Conservation (phyloP, 805 yeast species). For the Yarrowia sp. region DNA sequence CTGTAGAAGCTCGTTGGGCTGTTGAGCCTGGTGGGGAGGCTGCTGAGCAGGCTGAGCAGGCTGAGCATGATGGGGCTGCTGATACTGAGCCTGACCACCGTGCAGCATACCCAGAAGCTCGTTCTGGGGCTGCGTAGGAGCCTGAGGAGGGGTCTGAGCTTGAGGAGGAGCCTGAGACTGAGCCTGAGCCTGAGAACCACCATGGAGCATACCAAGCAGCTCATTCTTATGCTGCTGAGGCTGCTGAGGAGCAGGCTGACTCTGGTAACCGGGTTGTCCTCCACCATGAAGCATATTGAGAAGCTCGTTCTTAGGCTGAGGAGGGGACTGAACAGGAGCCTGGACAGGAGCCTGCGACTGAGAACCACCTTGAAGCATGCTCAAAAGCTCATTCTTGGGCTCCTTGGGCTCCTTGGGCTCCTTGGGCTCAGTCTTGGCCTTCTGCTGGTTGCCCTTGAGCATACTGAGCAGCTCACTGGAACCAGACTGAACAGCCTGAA, state of each 20-base stretch:
- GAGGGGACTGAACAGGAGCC: neutral
- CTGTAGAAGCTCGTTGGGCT: constrained; percentile 5
- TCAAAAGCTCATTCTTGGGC: constrained; percentile 2
- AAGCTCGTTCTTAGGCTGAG: neutral
- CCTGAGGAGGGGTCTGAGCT: too few relatives aligned
- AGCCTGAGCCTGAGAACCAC: neutral
- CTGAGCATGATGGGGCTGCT: neutral
- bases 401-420: neutral
- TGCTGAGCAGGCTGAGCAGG: neutral
- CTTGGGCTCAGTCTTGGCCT: neutral
- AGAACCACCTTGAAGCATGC: neutral
- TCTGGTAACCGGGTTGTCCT: too few relatives aligned
- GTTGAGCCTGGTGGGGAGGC: neutral
- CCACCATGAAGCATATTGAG: constrained; percentile 8
- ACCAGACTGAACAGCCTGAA: neutral
- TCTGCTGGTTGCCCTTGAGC: constrained; percentile 20
- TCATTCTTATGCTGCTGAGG: neutral
- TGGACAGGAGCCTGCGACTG: neutral
- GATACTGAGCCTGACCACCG: neutral
- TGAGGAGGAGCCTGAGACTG: neutral
- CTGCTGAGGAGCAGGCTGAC: neutral
- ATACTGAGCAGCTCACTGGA: constrained; percentile 12
- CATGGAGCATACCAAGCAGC: constrained; percentile 8
- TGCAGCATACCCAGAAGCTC: constrained; percentile 23
- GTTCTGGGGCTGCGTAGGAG: neutral